phyloP scores from a whole-genome alignment of 768 basidiomycete species.

The Chalciporus piperatus region DNA sequence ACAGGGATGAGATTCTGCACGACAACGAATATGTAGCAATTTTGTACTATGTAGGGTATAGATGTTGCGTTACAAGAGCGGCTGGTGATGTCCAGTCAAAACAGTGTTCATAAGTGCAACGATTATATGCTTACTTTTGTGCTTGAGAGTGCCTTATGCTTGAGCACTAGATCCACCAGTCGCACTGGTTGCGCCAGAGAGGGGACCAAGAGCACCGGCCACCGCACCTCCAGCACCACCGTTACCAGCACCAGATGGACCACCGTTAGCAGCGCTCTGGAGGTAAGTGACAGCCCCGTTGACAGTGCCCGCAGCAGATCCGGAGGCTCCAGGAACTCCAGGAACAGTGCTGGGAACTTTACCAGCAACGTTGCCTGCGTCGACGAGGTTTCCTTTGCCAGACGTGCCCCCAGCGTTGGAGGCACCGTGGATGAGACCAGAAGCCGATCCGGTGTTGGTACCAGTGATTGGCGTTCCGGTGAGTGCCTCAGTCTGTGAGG shows the following conservation, averaged over 20 bases:
- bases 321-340: not conserved
- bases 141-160: not conserved
- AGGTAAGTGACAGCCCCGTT: not conserved
- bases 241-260: not conserved
- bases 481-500: not conserved
- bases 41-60: too few relatives aligned
- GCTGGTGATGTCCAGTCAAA: too few relatives aligned
- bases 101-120: not conserved
- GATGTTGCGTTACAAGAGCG: too few relatives aligned
- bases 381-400: not conserved
- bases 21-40: too few relatives aligned
- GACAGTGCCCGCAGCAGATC: not conserved
- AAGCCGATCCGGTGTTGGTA: not conserved
- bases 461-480: not conserved
- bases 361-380: not conserved
- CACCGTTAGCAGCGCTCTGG: not conserved
- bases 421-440: not conserved
- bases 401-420: not conserved
- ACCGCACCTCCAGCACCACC: not conserved
- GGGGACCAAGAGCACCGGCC: not conserved
- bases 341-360: not conserved
- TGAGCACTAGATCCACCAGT: not conserved
- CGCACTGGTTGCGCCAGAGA: not conserved
- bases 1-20: too few relatives aligned
- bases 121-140: not conserved